Evolutionary conservation across 352 stramenopile species (phyloP).

Genomic region (Globisporangium camurandrum): DNA sequence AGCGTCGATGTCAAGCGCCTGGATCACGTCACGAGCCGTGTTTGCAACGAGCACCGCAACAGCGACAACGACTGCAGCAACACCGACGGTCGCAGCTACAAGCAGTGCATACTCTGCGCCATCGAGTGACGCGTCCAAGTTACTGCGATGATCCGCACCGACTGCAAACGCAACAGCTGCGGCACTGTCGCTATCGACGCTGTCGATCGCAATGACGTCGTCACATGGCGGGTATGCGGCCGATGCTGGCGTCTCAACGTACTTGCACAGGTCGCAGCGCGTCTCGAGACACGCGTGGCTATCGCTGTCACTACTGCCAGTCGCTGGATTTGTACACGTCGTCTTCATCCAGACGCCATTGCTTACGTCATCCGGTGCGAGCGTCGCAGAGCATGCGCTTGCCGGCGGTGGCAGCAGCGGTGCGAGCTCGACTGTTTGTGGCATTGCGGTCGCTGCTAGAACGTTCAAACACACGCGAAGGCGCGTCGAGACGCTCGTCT

Average conservation of each 20-base stretch:
- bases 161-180: background rate
- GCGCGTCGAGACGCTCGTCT: constrained; percentile 3
- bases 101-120: background rate
- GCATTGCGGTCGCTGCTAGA: background rate
- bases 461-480: constrained; percentile 1
- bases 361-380: background rate
- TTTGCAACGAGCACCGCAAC: background rate
- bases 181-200: background rate
- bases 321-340: background rate
- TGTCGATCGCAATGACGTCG: constrained; percentile 5
- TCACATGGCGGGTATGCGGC: constrained; percentile 3
- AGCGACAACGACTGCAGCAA: background rate
- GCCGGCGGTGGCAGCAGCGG: background rate
- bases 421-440: background rate
- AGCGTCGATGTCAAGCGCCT: background rate
- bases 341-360: constrained; percentile 6
- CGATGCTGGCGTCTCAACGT: constrained; percentile 2
- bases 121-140: background rate
- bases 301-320: no score
- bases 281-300: background rate
- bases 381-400: background rate
- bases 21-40: background rate
- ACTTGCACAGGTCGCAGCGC: constrained; percentile 11
- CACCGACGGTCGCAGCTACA: background rate
- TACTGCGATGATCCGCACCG: background rate